Evolutionary conservation across 1,139 yeast species (phyloP), one percentile per base, ranked within the genome.

Genomic region (Saccharomyces uvarum): DNA sequence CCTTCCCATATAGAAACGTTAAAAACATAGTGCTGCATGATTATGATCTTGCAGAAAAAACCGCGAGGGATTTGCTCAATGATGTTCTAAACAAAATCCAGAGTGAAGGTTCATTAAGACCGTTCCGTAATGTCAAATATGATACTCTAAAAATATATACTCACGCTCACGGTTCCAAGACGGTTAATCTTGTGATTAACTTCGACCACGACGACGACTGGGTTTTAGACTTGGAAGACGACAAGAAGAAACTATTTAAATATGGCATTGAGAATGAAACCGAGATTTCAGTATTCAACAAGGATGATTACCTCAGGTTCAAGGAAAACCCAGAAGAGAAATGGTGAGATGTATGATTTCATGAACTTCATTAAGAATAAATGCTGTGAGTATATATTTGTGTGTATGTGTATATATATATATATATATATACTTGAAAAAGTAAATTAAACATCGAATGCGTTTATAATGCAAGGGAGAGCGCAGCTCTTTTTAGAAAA

Each of bases 141-240:
- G 88, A 93, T 66, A 76, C 95, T 0, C 69, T 93, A 58, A 93
- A 95, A 71, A 78, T 93, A 16, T 93, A 93, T 72, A 87, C 97
- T 41, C 89, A 88, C 67, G 98, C 99, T 0, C 98, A 93, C 69
- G 96, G 96, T 6, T 80, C 96, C 44, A 93, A 93, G 73, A 88
- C 97, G 1, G 87, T 90, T 83, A 90, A 93, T 67, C 77, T 93
- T 61, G 95, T 89, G 51, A 87, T 95, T 59, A 93, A 93, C 69
- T 81, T 93, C 69, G 97, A 89, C 32, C 82, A 86, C 62, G 89
- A 87, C 64, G 67, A 64, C 13, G 68, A 65, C 47, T 86, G 95
- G 91, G 75, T 87, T 2, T 71, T 93, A 58, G 73, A 73, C 58
- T 62, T 76, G 9, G 61, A 64, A 1, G 76, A 76, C 38, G 72